These are phyloP conservation scores for Lactifluus pinguis DNA, from an alignment of 768 basidiomycete species.

Conservation along the genomic window DNA sequence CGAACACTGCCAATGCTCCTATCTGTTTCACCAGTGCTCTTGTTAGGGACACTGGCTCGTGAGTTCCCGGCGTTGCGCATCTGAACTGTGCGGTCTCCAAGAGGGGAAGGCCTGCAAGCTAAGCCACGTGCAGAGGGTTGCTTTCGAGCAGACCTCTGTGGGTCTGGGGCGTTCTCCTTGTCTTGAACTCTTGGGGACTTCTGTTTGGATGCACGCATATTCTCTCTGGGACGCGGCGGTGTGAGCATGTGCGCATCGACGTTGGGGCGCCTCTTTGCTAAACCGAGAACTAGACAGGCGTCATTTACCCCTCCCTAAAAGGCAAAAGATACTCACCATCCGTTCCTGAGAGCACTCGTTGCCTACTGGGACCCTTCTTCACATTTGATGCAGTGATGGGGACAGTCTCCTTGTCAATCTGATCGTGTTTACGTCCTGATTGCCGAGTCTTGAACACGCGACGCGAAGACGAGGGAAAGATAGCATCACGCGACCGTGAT, in stretches of 20 bases:
- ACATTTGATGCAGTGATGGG: neutral
- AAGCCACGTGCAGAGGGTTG: constrained; percentile 8
- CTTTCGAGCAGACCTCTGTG: constrained; percentile 7
- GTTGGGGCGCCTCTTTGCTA: constrained; percentile 11
- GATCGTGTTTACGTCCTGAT: constrained; percentile 10
- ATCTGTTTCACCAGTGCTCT: constrained; percentile 21
- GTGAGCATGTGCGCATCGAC: constrained; percentile 3
- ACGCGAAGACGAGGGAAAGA: constrained; percentile 28
- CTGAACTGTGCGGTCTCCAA: constrained; percentile 8
- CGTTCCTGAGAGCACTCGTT: constrained; percentile 8
- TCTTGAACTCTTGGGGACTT: constrained; percentile 4
- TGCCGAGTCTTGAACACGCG: constrained; percentile 16
- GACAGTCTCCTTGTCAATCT: constrained; percentile 32
- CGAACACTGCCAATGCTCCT: constrained; percentile 28
- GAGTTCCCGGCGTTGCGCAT: constrained; percentile 23
- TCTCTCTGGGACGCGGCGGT: constrained; percentile 4
- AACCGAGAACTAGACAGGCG: neutral
- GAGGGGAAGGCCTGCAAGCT: constrained; percentile 21
- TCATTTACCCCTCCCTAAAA: neutral
- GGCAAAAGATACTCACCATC: neutral
- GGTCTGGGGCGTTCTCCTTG: constrained; percentile 4
- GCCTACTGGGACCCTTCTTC: constrained; percentile 3
- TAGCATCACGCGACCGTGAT: constrained; percentile 28
- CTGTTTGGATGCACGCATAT: neutral
- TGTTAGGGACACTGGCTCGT: constrained; percentile 13